Evolutionary conservation across 2,329 filamentous ascomycete genomes (phyloP).

Genomic region (Cryphonectria japonica): DNA sequence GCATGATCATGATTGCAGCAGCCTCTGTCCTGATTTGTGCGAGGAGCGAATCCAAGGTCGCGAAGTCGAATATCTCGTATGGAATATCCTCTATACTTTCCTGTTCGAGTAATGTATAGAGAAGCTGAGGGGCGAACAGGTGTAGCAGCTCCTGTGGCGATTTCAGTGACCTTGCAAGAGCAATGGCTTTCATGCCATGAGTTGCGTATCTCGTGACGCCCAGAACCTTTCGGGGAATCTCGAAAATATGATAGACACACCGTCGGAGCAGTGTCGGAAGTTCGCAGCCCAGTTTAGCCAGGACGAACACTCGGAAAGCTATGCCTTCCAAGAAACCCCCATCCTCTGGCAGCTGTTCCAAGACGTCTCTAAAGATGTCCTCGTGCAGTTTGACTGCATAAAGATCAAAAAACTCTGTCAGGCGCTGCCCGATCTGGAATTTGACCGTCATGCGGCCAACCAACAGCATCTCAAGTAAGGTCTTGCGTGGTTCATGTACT

Average conservation of each 20-base stretch:
- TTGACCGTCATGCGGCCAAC: constrained; percentile 72
- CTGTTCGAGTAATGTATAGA: constrained; percentile 85
- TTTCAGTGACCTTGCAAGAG: constrained; percentile 65
- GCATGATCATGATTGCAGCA: constrained; percentile 81
- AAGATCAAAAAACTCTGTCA: constrained; percentile 77
- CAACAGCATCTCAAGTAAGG: constrained; percentile 55
- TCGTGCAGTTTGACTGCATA: constrained; percentile 86
- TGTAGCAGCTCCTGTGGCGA: constrained; percentile 74
- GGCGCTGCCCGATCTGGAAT: constrained; percentile 69
- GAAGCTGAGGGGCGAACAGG: constrained; percentile 83
- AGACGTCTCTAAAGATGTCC: constrained; percentile 79
- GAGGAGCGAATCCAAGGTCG: constrained; percentile 69
- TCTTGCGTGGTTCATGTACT: constrained; percentile 38
- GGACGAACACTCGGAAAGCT: constrained; percentile 75
- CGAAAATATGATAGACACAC: constrained; percentile 93
- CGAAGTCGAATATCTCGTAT: constrained; percentile 82
- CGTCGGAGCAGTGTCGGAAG: constrained; percentile 88
- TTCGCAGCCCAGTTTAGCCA: constrained; percentile 75
- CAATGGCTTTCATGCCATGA: constrained; percentile 70
- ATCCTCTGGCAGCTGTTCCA: constrained; percentile 77
- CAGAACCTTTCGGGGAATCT: constrained; percentile 76
- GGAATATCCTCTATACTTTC: constrained; percentile 74
- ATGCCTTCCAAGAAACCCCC: constrained; percentile 78
- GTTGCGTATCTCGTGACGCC: constrained; percentile 71
- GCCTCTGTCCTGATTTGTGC: constrained; percentile 74